Conservation (phyloP, 202 grass and related monocot species). For the Sporobolus alterniflorus region DNA sequence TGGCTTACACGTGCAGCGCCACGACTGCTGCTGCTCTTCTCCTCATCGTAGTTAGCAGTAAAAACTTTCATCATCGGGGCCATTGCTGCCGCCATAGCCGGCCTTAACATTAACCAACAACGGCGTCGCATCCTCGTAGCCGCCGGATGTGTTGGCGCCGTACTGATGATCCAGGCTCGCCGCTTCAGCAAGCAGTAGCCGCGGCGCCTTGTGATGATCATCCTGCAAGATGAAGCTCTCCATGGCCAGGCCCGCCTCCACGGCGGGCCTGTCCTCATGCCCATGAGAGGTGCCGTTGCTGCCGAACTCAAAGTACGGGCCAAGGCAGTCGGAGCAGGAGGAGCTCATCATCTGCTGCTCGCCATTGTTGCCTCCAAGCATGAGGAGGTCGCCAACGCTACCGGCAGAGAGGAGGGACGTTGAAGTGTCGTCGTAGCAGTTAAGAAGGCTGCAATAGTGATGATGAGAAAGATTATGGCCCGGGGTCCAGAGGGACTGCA, state of each 20-base stretch:
- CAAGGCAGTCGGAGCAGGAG: neutral
- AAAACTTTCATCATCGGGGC: neutral
- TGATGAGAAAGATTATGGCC: constrained; percentile 1
- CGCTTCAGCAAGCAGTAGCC: constrained; percentile 18
- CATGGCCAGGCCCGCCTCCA: neutral
- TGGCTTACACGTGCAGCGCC: neutral
- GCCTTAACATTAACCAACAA: neutral
- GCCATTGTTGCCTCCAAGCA: constrained; percentile 27
- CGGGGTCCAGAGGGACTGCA: constrained; percentile 25
- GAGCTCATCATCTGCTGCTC: constrained; percentile 38
- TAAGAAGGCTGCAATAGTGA: neutral
- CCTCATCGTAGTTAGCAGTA: neutral
- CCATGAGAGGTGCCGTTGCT: constrained; percentile 19
- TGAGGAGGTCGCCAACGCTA: constrained; percentile 23
- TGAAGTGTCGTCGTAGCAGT: neutral
- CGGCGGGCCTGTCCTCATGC: neutral
- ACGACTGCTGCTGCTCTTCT: neutral
- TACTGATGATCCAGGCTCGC: constrained; percentile 16
- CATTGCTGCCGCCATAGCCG: neutral
- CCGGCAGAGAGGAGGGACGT: constrained; percentile 15
- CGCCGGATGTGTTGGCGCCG: neutral
- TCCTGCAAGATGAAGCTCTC: constrained; percentile 38
- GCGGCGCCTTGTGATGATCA: neutral
- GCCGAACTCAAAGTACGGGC: constrained; percentile 32
- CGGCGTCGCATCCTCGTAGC: constrained; percentile 40